Percentiles rank a stretch among this genome's conserved stretches.
phyloP scores from a whole-genome alignment of 768 basidiomycete species.

The Calocybe cyanea region DNA sequence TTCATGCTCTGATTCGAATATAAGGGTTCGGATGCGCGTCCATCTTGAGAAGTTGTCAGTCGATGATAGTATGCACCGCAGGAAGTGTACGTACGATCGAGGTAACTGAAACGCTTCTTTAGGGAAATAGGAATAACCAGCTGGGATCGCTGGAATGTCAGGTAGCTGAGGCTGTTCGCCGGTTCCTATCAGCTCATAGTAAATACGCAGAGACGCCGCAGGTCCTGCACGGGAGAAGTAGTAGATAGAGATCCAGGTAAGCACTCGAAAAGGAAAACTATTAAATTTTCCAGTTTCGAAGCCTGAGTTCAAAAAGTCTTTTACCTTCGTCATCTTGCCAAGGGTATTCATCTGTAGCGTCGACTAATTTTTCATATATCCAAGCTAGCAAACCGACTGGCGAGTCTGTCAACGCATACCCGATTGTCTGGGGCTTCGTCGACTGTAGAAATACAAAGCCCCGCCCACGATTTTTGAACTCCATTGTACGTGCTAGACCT shows the following conservation, averaged over 20 bases:
- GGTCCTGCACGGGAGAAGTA: too few relatives aligned
- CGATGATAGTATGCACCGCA: background rate
- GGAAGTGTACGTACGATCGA: constrained; percentile 11
- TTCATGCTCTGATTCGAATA: constrained; percentile 48
- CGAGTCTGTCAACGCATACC: constrained; percentile 53
- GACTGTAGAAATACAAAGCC: constrained; percentile 41
- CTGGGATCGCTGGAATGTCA: constrained; percentile 30
- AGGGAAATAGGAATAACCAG: constrained; percentile 51
- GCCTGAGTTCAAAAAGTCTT: too few relatives aligned
- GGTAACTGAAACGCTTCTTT: constrained; percentile 36
- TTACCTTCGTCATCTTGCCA: too few relatives aligned
- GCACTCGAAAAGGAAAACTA: too few relatives aligned
- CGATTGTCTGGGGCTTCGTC: constrained; percentile 50
- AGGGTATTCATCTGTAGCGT: too few relatives aligned
- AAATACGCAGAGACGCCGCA: too few relatives aligned
- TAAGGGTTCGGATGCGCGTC: constrained; percentile 30
- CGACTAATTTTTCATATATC: too few relatives aligned
- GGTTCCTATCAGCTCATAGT: too few relatives aligned
- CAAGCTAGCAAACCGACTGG: too few relatives aligned
- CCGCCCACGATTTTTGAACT: constrained; percentile 22
- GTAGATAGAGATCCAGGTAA: too few relatives aligned
- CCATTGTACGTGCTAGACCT: constrained; percentile 24
- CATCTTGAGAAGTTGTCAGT: constrained; percentile 30
- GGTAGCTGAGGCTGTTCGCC: background rate
- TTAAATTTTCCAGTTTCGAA: too few relatives aligned